These are phyloP conservation scores for Pseudogymnoascus sp. DNA, from an alignment of 2,329 filamentous ascomycete genomes.

Conservation along the genomic window DNA sequence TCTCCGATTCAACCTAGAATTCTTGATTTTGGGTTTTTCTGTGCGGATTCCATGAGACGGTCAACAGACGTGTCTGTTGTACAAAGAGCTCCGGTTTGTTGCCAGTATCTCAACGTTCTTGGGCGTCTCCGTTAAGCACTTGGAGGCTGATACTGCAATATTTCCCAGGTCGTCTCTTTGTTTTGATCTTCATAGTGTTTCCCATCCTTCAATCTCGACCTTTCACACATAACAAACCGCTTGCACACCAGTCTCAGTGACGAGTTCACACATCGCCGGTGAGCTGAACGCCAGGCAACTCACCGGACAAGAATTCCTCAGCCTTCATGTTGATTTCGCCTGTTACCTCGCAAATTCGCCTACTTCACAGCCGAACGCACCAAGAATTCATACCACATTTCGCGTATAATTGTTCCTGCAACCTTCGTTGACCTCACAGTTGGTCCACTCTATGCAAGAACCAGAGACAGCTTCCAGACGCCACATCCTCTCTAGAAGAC, in stretches of 20 bases:
- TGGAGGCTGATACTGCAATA: slow-evolving; percentile 1
- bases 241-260: neutral
- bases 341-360: neutral
- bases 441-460: slow-evolving; percentile 3
- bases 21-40: neutral
- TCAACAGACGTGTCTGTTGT: neutral
- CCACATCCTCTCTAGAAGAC: neutral
- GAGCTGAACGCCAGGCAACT: neutral
- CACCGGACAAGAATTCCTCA: neutral
- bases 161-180: neutral
- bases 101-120: slow-evolving; percentile 1
- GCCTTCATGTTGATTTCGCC: neutral
- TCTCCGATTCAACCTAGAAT: slow-evolving; percentile 1
- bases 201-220: neutral
- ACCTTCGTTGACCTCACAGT: neutral
- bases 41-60: neutral
- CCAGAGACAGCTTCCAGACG: neutral
- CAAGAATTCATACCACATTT: neutral
- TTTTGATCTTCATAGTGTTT: neutral
- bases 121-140: neutral
- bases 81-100: slow-evolving; percentile 4
- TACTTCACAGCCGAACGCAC: neutral
- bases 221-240: neutral
- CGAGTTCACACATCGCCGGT: neutral
- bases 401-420: neutral